Evolutionary conservation across 495 filamentous ascomycete species (phyloP), one percentile per base, ranked within the genome.

Genomic region (Penicillium mononematosum): DNA sequence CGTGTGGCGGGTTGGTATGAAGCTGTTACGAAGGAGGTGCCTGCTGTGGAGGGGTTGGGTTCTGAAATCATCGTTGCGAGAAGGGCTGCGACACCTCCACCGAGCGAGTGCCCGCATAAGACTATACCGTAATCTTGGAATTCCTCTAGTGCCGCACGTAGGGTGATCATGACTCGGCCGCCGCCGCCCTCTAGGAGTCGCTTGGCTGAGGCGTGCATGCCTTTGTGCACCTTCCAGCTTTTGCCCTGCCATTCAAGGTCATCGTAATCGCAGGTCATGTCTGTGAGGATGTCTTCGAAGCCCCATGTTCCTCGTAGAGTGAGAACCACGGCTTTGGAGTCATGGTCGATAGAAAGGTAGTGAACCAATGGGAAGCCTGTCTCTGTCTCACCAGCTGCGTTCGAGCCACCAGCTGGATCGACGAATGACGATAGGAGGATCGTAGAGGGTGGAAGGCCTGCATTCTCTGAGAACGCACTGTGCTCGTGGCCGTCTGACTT

Each of bases 221-320:
- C 89, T 65, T 90, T 91, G 71, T 92, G 89, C 0, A 91, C 88
- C 51, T 86, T 85, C 72, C 90, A 91, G 3, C 66, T 66, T 48
- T 77, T 82, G 14, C 86, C 87, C 48, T 85, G 81, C 80, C 87
- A 88, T 31, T 76, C 59, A 0, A 92, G 78, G 47, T 87, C 83
- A 59, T 90, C 88, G 56, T 89, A 92, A 53, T 91, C 89, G 66
- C 89, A 92, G 34, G 87, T 88, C 81, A 91, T 84, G 60, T 92
- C 89, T 11, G 88, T 88, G 16, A 92, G 78, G 12, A 91, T 83
- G 60, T 92, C 89, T 62, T 92, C 88, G 58, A 92, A 90, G 0
- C 88, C 89, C 49, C 91, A 79, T 0, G 89, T 92, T 0, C 89
- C 89, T 12, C 89, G 80, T 25, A 90, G 87, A 5, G 87, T 87